Evolutionary conservation across 164 flowering plant genomes (phyloP).

Genomic region (Aristolochia fimbriata): DNA sequence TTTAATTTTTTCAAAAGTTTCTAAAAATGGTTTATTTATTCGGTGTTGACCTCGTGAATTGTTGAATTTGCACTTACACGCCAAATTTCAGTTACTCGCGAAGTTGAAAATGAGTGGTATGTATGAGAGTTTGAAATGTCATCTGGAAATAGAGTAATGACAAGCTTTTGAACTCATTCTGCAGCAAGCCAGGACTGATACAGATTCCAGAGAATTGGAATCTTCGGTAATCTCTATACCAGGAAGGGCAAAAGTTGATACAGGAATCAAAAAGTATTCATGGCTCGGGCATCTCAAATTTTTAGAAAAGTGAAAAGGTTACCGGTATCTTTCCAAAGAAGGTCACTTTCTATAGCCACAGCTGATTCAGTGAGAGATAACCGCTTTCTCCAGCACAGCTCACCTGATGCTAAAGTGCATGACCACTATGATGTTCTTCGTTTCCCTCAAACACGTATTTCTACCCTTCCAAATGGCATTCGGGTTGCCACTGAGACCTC

Average conservation of each 20-base stretch:
- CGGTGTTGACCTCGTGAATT: no score
- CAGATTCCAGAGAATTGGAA: background rate
- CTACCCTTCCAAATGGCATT: conserved; percentile 63
- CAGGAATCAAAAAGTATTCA: background rate
- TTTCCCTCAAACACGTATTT: conserved; percentile 32
- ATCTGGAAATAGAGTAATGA: no score
- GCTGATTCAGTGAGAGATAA: conserved; percentile 3
- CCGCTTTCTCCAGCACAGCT: conserved; percentile 5
- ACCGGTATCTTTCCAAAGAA: background rate
- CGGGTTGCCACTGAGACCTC: conserved; percentile 70
- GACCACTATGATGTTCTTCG: conserved; percentile 7
- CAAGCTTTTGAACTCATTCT: no score
- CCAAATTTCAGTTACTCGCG: no score
- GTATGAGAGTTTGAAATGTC: no score
- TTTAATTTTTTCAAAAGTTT: no score
- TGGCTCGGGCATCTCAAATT: conserved; percentile 6
- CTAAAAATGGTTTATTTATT: no score
- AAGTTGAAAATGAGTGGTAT: no score
- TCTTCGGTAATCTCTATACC: background rate
- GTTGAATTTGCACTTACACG: no score
- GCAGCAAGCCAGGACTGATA: no score
- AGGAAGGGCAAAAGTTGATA: background rate
- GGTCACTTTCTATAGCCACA: conserved; percentile 2
- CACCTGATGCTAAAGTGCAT: conserved; percentile 1
- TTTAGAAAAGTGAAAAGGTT: conserved; percentile 5